phyloP scores from a whole-genome alignment of 352 stramenopile genomes.

The Pythium phragmitis region DNA sequence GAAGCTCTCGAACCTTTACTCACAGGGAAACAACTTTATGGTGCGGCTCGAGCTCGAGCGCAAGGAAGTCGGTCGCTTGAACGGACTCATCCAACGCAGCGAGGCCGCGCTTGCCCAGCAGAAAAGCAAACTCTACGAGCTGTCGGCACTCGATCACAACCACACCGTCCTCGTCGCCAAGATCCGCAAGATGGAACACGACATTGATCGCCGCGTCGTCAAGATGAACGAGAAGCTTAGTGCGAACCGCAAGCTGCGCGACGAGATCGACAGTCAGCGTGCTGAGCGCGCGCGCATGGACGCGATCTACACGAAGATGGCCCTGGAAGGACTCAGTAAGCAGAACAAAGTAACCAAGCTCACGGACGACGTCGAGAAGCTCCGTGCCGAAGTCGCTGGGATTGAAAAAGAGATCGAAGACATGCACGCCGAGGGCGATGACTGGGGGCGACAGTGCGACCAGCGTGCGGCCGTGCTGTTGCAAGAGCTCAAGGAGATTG shows the following conservation, averaged over 20 bases:
- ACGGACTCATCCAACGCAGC: conserved; percentile 64
- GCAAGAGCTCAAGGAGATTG: conserved; percentile 72
- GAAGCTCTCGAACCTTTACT: conserved; percentile 74
- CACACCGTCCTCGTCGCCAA: conserved; percentile 55
- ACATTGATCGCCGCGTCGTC: conserved; percentile 78
- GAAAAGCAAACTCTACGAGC: conserved; percentile 73
- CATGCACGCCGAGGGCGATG: conserved; percentile 53
- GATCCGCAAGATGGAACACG: conserved; percentile 80
- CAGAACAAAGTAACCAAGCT: conserved; percentile 45
- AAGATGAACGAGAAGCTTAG: conserved; percentile 84
- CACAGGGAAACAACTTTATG: conserved; percentile 84
- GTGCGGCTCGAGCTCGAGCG: conserved; percentile 72
- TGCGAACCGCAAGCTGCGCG: conserved; percentile 58
- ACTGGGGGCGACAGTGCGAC: conserved; percentile 64
- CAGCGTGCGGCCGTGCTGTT: conserved; percentile 45
- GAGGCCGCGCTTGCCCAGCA: conserved; percentile 60
- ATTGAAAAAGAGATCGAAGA: conserved; percentile 64
- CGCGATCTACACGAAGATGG: conserved; percentile 72
- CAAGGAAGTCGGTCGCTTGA: conserved; percentile 67
- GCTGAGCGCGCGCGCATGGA: conserved; percentile 74
- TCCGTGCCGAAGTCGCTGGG: conserved; percentile 47
- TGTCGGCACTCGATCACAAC: conserved; percentile 71
- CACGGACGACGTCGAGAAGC: conserved; percentile 51
- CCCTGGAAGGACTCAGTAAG: conserved; percentile 58
- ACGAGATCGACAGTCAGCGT: conserved; percentile 65